Percentiles rank a stretch among this genome's conserved stretches.
Evolutionary conservation across 768 basidiomycete species (phyloP).

Genomic region (Aureoboletus auriporus): DNA sequence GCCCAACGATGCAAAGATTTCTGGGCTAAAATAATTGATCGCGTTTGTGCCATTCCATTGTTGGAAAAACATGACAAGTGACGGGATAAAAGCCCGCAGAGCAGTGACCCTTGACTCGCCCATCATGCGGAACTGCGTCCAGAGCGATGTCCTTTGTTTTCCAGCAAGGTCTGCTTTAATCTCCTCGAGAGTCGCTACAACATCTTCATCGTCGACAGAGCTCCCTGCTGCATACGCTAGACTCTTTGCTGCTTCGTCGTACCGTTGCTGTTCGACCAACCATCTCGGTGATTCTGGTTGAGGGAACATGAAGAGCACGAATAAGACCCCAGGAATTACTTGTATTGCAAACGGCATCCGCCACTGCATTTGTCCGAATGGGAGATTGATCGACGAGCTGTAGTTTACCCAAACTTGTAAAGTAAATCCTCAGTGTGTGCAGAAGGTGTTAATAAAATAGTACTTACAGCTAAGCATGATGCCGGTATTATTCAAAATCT

Average conservation of each 20-base stretch:
- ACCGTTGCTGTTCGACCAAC: slow-evolving; percentile 44
- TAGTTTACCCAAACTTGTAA: slow-evolving; percentile 47
- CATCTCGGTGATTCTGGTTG: slow-evolving; percentile 58
- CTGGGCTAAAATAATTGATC: slow-evolving; percentile 52
- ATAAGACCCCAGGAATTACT: slow-evolving; percentile 48
- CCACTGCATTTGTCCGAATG: slow-evolving; percentile 44
- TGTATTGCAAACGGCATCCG: slow-evolving; percentile 50
- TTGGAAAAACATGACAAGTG: slow-evolving; percentile 43
- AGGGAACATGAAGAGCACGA: slow-evolving; percentile 42
- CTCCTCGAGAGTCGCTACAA: slow-evolving; percentile 38
- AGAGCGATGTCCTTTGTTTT: slow-evolving; percentile 32
- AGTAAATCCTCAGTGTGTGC: slow-evolving; percentile 1
- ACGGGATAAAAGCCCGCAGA: slow-evolving; percentile 41
- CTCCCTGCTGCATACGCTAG: slow-evolving; percentile 36
- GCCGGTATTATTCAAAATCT: slow-evolving; percentile 28
- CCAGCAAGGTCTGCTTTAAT: slow-evolving; percentile 47
- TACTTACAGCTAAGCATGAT: slow-evolving; percentile 34
- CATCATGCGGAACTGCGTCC: slow-evolving; percentile 39
- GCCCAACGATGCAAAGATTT: slow-evolving; percentile 47
- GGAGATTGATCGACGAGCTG: slow-evolving; percentile 33
- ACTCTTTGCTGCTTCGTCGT: slow-evolving; percentile 38
- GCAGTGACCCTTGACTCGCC: slow-evolving; percentile 39
- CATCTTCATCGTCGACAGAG: slow-evolving; percentile 30
- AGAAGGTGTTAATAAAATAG: not conserved
- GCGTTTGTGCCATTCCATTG: slow-evolving; percentile 55